Evolutionary conservation across 1,284 basidiomycete species (phyloP), one percentile per base, ranked within the genome.

Genomic region (Cryptococcus maquisensis): DNA sequence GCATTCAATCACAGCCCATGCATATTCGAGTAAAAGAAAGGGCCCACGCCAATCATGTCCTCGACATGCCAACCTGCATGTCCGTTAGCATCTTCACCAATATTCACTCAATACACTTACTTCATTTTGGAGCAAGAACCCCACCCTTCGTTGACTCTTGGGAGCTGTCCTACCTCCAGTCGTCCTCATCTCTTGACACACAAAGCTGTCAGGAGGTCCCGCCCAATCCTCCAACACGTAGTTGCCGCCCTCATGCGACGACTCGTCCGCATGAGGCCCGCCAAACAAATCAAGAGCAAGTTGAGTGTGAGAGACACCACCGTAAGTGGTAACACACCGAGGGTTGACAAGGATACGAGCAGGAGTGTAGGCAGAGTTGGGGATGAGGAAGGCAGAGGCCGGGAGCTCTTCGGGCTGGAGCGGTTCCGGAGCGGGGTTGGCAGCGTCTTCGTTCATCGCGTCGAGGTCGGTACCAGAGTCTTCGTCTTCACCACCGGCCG

Each of bases 171-270:
- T 80, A n/a, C 92, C 92, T 24, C 90, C 89, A 0, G 88, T 90
- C 77, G 86, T 86, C 67, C 88, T 88, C 80, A 96, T 93, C 73
- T 97, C 93, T 77, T 96, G 93, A 71, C 93, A 97, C 4, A 96
- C 91, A 77, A 95, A 97, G 60, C 86, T 89, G 73, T 94, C 90
- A 0, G 93, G 93, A 3, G 93, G 90, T 26, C 90, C 88, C 56
- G 89, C 86, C 91, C 92, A 96, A 71, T 94, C 90, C 51, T 93
- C 90, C 54, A 96, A 74, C 1, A 88, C 81, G 72, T 95, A 94
- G 71, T 87, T 90, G 49, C 84, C 74, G 12, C 82, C 51, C 67
- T 78, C 49, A 69, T 67, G 61, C 50, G 60, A 52, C 54, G 79
- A 46, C 72, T 79, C 46, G 72, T 71, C 64, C 43, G 68, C 70